Evolutionary conservation across 2,329 filamentous ascomycete species (phyloP).

Genomic region (Ophiocordyceps australis): DNA sequence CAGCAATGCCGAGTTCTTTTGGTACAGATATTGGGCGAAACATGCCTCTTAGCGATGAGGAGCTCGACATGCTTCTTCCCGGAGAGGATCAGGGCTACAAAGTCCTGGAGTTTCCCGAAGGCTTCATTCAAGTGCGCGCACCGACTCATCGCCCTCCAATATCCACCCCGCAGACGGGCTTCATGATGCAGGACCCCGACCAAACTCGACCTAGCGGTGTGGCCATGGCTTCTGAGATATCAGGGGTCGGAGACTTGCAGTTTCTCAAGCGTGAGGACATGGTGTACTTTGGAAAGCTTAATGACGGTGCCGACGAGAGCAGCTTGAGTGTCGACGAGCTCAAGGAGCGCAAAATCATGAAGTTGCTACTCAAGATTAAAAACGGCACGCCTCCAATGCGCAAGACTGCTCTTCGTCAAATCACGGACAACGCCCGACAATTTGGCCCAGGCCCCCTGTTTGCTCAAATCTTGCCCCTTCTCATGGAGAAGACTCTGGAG

Average conservation of each 20-base stretch:
- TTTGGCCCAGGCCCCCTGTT: conserved; percentile 91
- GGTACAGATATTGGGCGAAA: conserved; percentile 71
- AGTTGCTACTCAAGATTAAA: conserved; percentile 91
- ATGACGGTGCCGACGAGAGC: conserved; percentile 86
- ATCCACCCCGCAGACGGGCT: conserved; percentile 64
- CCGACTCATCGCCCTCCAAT: conserved; percentile 58
- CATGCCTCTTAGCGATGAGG: conserved; percentile 75
- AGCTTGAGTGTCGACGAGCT: conserved; percentile 83
- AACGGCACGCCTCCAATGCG: conserved; percentile 97
- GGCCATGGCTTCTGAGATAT: conserved; percentile 86
- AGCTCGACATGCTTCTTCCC: conserved; percentile 81
- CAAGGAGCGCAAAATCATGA: conserved; percentile 98
- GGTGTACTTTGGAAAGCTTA: conserved; percentile 95
- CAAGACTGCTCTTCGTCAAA: conserved; percentile 90
- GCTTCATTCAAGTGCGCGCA: conserved; percentile 71
- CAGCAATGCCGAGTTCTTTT: conserved; percentile 41
- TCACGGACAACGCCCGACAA: conserved; percentile 92
- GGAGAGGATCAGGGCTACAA: conserved; percentile 83
- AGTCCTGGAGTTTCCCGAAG: conserved; percentile 74
- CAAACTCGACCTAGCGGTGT: conserved; percentile 69
- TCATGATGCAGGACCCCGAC: conserved; percentile 95
- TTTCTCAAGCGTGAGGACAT: conserved; percentile 99
- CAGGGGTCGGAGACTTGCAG: conserved; percentile 85
- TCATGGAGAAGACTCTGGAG: conserved; percentile 97
- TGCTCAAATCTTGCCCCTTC: conserved; percentile 87